Conservation (phyloP, 192 early-diverging fungal genomes). For the Chytriomyces sp. region DNA sequence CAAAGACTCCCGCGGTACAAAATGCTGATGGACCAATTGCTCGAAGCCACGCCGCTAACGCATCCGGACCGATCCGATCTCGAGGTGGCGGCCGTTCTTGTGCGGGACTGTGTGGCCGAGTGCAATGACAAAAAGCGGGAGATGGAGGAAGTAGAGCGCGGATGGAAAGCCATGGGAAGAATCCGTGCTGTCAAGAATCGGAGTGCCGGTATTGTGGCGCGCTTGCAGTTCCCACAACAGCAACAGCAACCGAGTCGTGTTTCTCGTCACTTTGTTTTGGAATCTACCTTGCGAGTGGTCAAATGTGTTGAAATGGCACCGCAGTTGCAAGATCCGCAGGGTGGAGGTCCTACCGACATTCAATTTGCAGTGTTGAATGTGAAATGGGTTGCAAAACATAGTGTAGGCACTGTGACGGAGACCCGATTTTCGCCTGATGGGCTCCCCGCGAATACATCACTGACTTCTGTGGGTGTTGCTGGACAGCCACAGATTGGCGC, state of each 20-base stretch:
- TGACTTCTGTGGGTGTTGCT: background rate
- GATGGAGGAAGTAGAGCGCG: slow-evolving; percentile 57
- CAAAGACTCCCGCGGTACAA: slow-evolving; percentile 95
- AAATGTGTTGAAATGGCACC: slow-evolving; percentile 44
- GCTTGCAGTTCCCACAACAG: background rate
- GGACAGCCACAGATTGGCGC: slow-evolving; percentile 14
- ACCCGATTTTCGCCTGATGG: slow-evolving; percentile 28
- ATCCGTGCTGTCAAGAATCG: slow-evolving; percentile 32
- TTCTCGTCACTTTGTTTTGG: slow-evolving; percentile 38
- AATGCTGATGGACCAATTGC: slow-evolving; percentile 83
- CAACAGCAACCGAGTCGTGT: slow-evolving; percentile 1
- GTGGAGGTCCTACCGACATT: slow-evolving; percentile 32
- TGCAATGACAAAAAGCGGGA: slow-evolving; percentile 87
- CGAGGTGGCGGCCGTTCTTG: slow-evolving; percentile 66
- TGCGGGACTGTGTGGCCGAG: slow-evolving; percentile 72
- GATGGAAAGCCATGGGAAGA: slow-evolving; percentile 32
- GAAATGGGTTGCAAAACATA: background rate
- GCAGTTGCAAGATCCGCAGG: slow-evolving; percentile 24
- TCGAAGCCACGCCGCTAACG: slow-evolving; percentile 71
- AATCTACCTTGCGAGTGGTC: slow-evolving; percentile 38
- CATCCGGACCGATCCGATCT: slow-evolving; percentile 82
- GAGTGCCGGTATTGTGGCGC: background rate
- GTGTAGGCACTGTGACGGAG: slow-evolving; percentile 19
- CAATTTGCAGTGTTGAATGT: slow-evolving; percentile 27
- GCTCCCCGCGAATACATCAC: background rate